These are phyloP conservation scores for Kappamyces sp. DNA, from an alignment of 192 early-diverging fungal species.

Conservation along the genomic window DNA sequence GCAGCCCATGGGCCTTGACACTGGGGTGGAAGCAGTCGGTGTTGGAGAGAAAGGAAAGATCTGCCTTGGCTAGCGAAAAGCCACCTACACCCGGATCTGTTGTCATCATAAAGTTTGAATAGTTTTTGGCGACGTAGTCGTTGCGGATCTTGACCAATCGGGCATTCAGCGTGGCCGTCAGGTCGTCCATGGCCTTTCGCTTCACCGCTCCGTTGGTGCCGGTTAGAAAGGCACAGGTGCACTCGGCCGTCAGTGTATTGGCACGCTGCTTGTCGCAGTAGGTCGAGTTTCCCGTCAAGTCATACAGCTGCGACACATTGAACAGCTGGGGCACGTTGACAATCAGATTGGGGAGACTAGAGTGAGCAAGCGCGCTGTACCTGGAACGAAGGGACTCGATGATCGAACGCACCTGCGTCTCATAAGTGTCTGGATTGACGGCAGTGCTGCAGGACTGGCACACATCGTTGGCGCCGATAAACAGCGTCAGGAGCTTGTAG, in stretches of 20 bases:
- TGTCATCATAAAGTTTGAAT: conserved; percentile 40
- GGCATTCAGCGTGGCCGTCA: conserved; percentile 35
- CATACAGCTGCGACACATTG: conserved; percentile 34
- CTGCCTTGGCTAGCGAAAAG: conserved; percentile 31
- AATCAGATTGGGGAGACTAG: conserved; percentile 41
- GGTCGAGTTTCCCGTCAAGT: conserved; percentile 25
- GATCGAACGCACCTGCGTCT: too few relatives aligned
- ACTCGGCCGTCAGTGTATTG: too few relatives aligned
- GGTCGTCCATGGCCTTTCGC: conserved; percentile 36
- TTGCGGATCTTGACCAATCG: conserved; percentile 29
- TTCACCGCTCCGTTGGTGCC: conserved; percentile 28
- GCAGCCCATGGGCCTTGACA: conserved; percentile 17
- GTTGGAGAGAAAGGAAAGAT: conserved; percentile 38
- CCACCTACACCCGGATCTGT: conserved; percentile 34
- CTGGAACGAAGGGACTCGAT: too few relatives aligned
- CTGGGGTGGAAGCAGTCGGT: conserved; percentile 61
- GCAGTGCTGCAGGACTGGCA: conserved; percentile 51
- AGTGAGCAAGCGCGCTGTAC: too few relatives aligned
- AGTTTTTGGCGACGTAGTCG: conserved; percentile 22
- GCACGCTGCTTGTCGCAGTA: conserved; percentile 24
- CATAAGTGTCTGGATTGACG: too few relatives aligned
- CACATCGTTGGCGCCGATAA: conserved; percentile 56
- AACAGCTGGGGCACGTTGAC: conserved; percentile 39
- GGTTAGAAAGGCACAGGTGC: too few relatives aligned
- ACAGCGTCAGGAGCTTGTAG: conserved; percentile 48